Conservation (phyloP, 192 early-diverging fungal genomes). For the Backusella luteola region DNA sequence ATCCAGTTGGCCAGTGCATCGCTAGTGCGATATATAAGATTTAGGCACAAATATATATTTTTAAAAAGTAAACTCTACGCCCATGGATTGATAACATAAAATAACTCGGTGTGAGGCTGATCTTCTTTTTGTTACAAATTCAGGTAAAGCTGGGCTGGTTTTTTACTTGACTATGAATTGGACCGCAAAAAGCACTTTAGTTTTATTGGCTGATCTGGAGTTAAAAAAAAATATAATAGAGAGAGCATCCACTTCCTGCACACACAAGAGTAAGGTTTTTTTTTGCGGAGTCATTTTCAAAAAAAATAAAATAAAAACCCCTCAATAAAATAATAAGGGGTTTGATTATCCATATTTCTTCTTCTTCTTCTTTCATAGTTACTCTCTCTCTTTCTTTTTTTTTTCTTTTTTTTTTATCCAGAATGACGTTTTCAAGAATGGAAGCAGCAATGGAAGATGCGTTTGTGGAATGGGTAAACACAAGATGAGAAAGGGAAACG, state of each 20-base stretch:
- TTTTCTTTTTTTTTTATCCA: neutral
- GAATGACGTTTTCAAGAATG: conserved; percentile 32
- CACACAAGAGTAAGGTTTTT: neutral
- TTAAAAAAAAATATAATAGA: neutral
- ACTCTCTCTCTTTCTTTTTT: neutral
- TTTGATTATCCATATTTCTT: neutral
- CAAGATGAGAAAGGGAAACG: neutral
- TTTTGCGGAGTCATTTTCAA: neutral
- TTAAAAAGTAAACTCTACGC: too few species aligned
- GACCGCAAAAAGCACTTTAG: neutral
- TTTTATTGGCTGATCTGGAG: neutral
- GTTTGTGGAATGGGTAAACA: conserved; percentile 43
- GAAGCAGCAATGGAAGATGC: conserved; percentile 40
- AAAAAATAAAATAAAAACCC: neutral
- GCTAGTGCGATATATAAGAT: too few species aligned
- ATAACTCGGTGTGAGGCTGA: too few species aligned
- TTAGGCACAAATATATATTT: too few species aligned
- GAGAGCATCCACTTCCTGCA: neutral
- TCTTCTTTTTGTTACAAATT: neutral
- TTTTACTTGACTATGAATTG: neutral
- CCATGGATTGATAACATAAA: too few species aligned
- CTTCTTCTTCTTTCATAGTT: neutral
- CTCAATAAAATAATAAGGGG: neutral
- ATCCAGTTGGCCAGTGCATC: too few species aligned
- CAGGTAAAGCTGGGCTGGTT: neutral